A percentile compares a stretch with the other conserved stretches of the same genome.
These are phyloP conservation scores for Podospora conica DNA, from an alignment of 495 filamentous ascomycete genomes.

Conservation along the genomic window DNA sequence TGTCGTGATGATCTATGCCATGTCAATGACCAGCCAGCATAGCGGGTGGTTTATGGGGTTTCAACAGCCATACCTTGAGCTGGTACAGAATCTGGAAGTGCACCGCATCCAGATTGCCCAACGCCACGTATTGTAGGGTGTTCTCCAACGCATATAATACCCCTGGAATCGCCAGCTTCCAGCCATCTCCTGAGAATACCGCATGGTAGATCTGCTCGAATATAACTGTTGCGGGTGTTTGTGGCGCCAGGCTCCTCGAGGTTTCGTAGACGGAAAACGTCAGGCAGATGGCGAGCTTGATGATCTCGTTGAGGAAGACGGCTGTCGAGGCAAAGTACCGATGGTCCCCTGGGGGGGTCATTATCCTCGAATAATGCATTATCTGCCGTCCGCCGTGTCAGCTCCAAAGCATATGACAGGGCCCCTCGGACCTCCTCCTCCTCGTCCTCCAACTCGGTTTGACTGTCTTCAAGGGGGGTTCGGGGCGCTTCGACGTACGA, in stretches of 20 bases:
- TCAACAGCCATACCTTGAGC: slow-evolving; percentile 59
- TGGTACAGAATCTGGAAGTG: slow-evolving; percentile 92
- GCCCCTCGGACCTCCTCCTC: neutral
- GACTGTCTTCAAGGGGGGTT: neutral
- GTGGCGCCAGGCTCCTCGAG: slow-evolving; percentile 63
- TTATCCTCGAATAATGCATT: slow-evolving; percentile 88
- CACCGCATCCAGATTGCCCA: slow-evolving; percentile 85
- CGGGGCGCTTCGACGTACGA: slow-evolving; percentile 43
- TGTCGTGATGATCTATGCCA: slow-evolving; percentile 63
- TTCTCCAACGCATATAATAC: slow-evolving; percentile 86
- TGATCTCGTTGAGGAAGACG: slow-evolving; percentile 86
- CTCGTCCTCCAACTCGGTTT: neutral
- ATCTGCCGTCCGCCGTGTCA: slow-evolving; percentile 45
- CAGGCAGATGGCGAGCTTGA: slow-evolving; percentile 80
- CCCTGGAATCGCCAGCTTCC: slow-evolving; percentile 91
- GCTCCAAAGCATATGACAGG: neutral
- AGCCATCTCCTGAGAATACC: slow-evolving; percentile 88
- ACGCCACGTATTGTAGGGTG: slow-evolving; percentile 82
- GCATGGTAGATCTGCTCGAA: slow-evolving; percentile 71
- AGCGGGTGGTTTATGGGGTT: neutral
- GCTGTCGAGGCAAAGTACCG: slow-evolving; percentile 92
- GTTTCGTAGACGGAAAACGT: slow-evolving; percentile 85
- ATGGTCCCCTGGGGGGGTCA: slow-evolving; percentile 73
- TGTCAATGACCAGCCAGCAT: neutral
- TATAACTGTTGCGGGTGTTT: slow-evolving; percentile 70